Evolutionary conservation across 345 rosid species (phyloP), one percentile per base, ranked within the genome.

Genomic region (Eutrema japonicum): DNA sequence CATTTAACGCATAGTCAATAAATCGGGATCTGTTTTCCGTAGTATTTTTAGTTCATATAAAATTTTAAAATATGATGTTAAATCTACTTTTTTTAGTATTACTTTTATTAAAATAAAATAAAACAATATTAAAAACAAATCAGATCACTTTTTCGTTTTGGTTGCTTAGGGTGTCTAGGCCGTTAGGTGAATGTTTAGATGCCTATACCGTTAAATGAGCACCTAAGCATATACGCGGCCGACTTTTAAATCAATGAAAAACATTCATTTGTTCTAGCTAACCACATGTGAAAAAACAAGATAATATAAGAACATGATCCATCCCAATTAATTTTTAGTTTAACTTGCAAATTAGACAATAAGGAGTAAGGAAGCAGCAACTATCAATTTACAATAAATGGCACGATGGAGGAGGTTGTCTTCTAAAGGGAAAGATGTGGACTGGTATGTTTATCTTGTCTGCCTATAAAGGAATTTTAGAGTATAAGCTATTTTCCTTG

Each of bases 361-460:
- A 55, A 69, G 27, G 22, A 1, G 57, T 26, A 57, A 69, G 73
- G 54, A 56, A 56, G 14, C 64, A 69, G 45, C 73, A 47, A 70
- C 48, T 36, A 36, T 70, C 74, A 59, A 29, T 46, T 47, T 9
- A 26, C 37, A 58, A 58, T 70, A 36, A 57, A 70, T 70, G 48
- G 56, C 56, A 70, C 37, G 57, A 47, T 35, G 47, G 3, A 35
- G 55, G 10, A 70, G 56, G 11, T 58, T 30, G 5, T 22, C 45
- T 46, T 68, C 56, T 27, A 22, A 46, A 57, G 14, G 46, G 38
- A 47, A 4, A 57, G 73, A 70, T 46, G 64, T n/a, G 56, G 65
- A 46, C 55, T 35, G n/a, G 5, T 12, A 35, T 57, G n/a, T 57
- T 57, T 22, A 45, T 56, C 36, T 69, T 69, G 73, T 69, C 55